Base-by-base conservation (phyloP, 306 rosid species). In the Alnus glutinosa region DNA sequence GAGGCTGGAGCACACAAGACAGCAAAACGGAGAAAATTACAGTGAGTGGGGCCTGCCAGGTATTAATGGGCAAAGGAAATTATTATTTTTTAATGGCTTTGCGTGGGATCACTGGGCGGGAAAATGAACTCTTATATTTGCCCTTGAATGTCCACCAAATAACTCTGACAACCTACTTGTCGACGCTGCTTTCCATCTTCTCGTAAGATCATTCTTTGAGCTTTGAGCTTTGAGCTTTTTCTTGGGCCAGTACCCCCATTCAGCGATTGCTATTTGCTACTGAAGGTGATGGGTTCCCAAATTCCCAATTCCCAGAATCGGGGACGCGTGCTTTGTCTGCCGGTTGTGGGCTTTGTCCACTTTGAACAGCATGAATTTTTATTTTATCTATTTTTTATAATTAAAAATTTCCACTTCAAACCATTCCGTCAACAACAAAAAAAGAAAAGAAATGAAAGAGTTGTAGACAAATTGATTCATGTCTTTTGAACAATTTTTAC, bases 61-160 rank as follows among this genome's bases (percentile, higher is more conserved):
- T 10, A 71, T 51, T 3, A 72, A 80, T 52, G 1, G 9, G 14
- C 30, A 16, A 51, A 54, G 12, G 47, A 32, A 23, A 18, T 62
- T 76, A 55, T 46, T 70, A 50, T 58, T 73, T 51, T 77, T 32
- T 64, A 44, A 32, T 28, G 50, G 63, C 16, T 7, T 10, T 69
- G 12, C 47, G n/a, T 9, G 44, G 61, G 62, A 1, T 13, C 47
- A 62, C 0, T 88, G 91, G 87, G 97, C 97, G 97, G 97, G 97
- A 92, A 88, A 86, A 30, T 7, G 4, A 1, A 7, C 1, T 2
- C 47, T 28, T n/a, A 23, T 2, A 19, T 1, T 57, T 83, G 19
- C 82, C 91, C 87, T 4, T 0, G 28, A 36, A 55, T 12, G 72
- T 49, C 39, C 0, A n/a, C 0, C 4, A 51, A 89, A 80, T 88